phyloP scores from a whole-genome alignment of 2,329 filamentous ascomycete species.

The Penicillium glabrum region DNA sequence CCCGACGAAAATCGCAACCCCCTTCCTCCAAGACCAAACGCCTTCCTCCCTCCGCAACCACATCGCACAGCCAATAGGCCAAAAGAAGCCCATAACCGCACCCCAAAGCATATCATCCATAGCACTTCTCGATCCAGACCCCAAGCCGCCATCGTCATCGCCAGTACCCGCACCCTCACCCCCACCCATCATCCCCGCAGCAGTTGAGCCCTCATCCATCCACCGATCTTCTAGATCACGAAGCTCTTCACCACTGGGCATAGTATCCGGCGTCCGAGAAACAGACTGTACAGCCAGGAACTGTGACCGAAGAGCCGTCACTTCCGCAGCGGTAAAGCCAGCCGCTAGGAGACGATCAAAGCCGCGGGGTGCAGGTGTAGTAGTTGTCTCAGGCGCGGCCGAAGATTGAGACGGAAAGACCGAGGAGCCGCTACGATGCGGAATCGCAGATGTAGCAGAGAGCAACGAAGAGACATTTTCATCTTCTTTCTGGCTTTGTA shows the following conservation, averaged over 20 bases:
- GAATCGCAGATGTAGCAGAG: conserved; percentile 3
- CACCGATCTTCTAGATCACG: conserved; percentile 82
- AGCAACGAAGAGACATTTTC: not conserved
- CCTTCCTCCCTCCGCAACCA: conserved; percentile 87
- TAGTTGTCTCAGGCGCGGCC: conserved; percentile 5
- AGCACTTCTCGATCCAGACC: conserved; percentile 50
- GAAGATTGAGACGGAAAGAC: not conserved
- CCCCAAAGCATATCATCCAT: conserved; percentile 86
- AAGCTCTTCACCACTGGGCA: conserved; percentile 76
- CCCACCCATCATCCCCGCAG: conserved; percentile 42
- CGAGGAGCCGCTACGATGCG: not conserved
- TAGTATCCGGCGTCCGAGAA: conserved; percentile 81
- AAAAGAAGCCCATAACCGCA: conserved; percentile 90
- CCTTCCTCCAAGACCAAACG: conserved; percentile 79
- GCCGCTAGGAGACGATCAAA: conserved; percentile 83
- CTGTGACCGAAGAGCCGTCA: conserved; percentile 80
- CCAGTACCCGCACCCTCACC: conserved; percentile 35
- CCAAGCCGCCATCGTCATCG: conserved; percentile 44
- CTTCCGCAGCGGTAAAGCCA: conserved; percentile 80
- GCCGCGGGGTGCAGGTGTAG: conserved; percentile 63
- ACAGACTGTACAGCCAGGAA: conserved; percentile 82
- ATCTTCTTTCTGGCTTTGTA: conserved; percentile 18
- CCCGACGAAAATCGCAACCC: conserved; percentile 83
- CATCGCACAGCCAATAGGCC: conserved; percentile 80
- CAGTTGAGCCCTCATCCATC: conserved; percentile 67